Evolutionary conservation across 352 stramenopile genomes (phyloP).

Genomic region (Phytophthora pluvialis): DNA sequence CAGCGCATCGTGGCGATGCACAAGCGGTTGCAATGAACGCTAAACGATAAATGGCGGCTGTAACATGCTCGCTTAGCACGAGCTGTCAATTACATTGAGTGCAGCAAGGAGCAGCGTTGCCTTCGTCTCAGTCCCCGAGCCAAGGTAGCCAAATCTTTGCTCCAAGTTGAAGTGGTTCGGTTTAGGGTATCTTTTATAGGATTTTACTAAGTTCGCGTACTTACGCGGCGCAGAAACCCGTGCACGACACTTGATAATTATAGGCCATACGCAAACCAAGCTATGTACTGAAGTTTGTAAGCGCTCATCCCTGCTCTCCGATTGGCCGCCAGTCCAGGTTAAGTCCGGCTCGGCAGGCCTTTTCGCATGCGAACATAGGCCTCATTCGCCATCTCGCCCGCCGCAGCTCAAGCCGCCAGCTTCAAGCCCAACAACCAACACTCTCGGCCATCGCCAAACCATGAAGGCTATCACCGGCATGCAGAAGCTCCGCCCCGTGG

Average conservation of each 20-base stretch:
- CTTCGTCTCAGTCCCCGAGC: neutral
- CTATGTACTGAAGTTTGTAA: conserved; percentile 6
- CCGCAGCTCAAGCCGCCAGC: conserved; percentile 12
- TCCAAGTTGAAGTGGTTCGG: conserved; percentile 26
- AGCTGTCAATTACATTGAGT: neutral
- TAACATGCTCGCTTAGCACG: neutral
- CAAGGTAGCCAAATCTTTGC: conserved; percentile 7
- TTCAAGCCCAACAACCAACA: neutral
- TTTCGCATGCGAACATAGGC: conserved; percentile 4
- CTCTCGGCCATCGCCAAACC: neutral
- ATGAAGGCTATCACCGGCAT: conserved; percentile 27
- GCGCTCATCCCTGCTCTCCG: neutral
- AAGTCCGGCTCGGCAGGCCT: conserved; percentile 7
- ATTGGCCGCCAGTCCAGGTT: conserved; percentile 12
- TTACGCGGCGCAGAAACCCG: neutral
- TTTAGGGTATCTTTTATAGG: conserved; percentile 14
- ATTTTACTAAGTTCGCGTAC: conserved; percentile 11
- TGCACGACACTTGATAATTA: neutral
- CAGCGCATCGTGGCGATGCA: neutral
- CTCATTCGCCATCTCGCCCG: conserved; percentile 35
- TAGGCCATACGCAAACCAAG: conserved; percentile 2
- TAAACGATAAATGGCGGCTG: no score
- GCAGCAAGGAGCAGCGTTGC: neutral
- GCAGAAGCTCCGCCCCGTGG: conserved; percentile 21
- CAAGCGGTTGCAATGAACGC: neutral